phyloP scores from a whole-genome alignment of 345 rosid genomes.

The Isatis tinctoria region DNA sequence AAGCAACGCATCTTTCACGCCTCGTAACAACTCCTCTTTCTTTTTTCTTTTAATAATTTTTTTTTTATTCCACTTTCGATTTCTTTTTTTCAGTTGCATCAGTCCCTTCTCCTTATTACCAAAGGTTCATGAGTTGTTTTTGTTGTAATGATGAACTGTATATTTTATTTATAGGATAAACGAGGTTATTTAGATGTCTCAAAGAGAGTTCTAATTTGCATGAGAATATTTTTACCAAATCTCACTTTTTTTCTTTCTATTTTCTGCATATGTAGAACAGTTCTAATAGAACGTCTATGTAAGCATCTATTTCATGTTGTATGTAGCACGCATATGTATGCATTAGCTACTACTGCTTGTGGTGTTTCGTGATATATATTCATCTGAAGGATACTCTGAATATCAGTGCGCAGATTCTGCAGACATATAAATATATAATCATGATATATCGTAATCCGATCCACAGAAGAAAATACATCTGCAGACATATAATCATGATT shows the following conservation, averaged over 20 bases:
- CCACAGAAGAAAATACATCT: not conserved
- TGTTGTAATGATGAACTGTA: conserved; percentile 36
- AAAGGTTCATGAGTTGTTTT: conserved; percentile 34
- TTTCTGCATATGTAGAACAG: not conserved
- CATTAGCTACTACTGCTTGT: conserved; percentile 3
- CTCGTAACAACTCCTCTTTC: conserved; percentile 46
- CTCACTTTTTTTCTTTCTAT: not conserved
- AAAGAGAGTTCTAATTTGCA: not conserved
- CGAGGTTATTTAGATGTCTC: not conserved
- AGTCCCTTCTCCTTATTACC: conserved; percentile 3
- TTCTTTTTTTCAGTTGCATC: not conserved
- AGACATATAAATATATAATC: not conserved
- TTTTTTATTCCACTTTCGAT: not conserved
- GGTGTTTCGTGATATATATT: not conserved
- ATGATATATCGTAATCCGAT: not conserved
- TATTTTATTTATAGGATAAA: conserved; percentile 16
- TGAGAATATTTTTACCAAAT: not conserved
- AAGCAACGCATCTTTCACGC: conserved; percentile 74
- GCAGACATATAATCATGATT: not conserved
- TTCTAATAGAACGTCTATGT: too few relatives aligned
- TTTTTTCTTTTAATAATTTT: not conserved
- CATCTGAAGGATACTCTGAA: not conserved
- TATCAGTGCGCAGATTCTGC: not conserved
- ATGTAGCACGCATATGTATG: not conserved
- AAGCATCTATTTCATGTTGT: not conserved